Evolutionary conservation across 2,329 filamentous ascomycete genomes (phyloP), one percentile per base, ranked within the genome.

Genomic region (Penicillium glabrum): DNA sequence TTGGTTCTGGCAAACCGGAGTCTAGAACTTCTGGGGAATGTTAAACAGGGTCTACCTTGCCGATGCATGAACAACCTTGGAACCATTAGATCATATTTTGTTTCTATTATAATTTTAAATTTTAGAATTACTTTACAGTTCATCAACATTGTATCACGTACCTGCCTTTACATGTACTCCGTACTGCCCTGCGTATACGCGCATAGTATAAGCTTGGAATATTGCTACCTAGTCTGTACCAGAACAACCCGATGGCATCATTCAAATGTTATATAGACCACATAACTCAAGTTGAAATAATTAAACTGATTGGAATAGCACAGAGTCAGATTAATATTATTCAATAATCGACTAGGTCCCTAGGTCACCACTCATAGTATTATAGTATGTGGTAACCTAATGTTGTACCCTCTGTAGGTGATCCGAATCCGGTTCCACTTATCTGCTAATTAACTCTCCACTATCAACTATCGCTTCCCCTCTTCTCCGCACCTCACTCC

Each of bases 401-500:
- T 7, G 35, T 39, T 19, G 35, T 39, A 37, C 14, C n/a, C 27
- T n/a, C 10, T n/a, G 14, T 16, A 8, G 16, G 16, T 4, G 16
- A 10, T 41, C n/a, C 39, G 23, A 41, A 41, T 41, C 39, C 39
- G 39, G 39, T 21, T 21, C 39, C n/a, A n/a, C 35, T 41, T 41
- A 41, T 41, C 39, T 41, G 5, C 19, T 37, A 37, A 37, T 37
- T 5, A 37, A 37, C 33, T 16, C 31, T 39, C 16, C 35, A 41
- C n/a, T 53, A 21, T 9, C 3, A 23, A 37, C 35, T 10, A 41
- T 16, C 45, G 46, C 29, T 64, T 37, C 48, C 61, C 41, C 60
- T 45, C 51, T 41, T 53, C 41, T 23, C 46, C 46, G 46, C 47
- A 55, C 59, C 35, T 51, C 35, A n/a, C 35, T 37, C 16, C 14